A percentile compares a stretch with the other conserved stretches of the same genome.
Evolutionary conservation across 129 eudicot species (phyloP).

Genomic region (Flaveria sonorensis): DNA sequence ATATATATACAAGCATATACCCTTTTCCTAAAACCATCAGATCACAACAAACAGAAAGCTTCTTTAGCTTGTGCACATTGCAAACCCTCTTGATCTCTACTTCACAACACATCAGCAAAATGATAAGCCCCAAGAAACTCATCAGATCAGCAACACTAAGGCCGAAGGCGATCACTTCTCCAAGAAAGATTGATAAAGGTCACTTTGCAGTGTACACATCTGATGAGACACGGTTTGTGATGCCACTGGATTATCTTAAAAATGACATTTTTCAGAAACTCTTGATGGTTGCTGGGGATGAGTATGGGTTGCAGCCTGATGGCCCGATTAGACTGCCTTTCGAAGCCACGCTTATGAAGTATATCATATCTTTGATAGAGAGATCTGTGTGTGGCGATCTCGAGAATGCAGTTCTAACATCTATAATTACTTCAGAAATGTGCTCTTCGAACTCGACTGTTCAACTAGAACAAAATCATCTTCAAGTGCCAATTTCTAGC

Average conservation of each 20-base stretch:
- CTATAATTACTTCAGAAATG: slow-evolving; percentile 32
- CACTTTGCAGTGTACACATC: slow-evolving; percentile 48
- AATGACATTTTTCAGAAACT: slow-evolving; percentile 42
- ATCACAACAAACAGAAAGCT: neutral
- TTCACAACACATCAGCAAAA: neutral
- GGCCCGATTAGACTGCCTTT: slow-evolving; percentile 49
- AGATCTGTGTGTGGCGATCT: slow-evolving; percentile 25
- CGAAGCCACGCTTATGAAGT: slow-evolving; percentile 38
- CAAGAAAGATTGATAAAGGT: slow-evolving; percentile 37
- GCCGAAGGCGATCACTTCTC: slow-evolving; percentile 15
- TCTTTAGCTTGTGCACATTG: neutral
- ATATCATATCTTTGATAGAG: slow-evolving; percentile 33
- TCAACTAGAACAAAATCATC: slow-evolving; percentile 30
- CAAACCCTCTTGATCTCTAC: neutral
- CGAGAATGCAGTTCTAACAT: slow-evolving; percentile 22
- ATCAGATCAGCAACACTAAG: slow-evolving; percentile 18
- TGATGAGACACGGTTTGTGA: slow-evolving; percentile 38
- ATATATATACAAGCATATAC: slow-evolving; percentile 22
- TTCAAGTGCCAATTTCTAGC: slow-evolving; percentile 30
- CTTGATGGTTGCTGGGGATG: slow-evolving; percentile 50
- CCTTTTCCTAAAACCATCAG: neutral
- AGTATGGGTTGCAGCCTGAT: slow-evolving; percentile 42
- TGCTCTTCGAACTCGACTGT: neutral
- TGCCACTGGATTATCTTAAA: slow-evolving; percentile 39
- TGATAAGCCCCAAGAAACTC: slow-evolving; percentile 32